phyloP scores from a whole-genome alignment of 192 early-diverging fungal genomes.

The Rhizoclosmatium sp. region DNA sequence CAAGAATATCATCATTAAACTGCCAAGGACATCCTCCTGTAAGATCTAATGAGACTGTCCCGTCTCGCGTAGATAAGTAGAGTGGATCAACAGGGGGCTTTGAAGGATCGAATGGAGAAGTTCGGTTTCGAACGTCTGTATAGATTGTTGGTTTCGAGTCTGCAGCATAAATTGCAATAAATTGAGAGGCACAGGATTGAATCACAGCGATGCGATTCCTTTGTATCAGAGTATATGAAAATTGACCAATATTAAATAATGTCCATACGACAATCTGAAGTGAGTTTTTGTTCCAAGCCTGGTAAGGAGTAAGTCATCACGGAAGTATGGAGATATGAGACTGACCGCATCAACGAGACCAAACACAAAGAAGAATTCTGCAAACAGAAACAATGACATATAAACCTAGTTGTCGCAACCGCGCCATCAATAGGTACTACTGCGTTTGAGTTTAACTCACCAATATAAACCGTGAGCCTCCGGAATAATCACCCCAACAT shows the following conservation, averaged over 20 bases:
- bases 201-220: conserved; percentile 1
- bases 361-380: conserved; percentile 13
- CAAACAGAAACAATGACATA: conserved; percentile 20
- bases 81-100: neutral
- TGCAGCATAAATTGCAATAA: conserved; percentile 10
- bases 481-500: conserved; percentile 16
- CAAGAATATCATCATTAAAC: neutral
- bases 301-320: neutral
- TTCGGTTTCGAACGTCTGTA: neutral
- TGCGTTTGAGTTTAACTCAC: neutral
- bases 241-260: conserved; percentile 5
- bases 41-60: conserved; percentile 20
- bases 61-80: conserved; percentile 8
- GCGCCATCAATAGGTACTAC: no score
- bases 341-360: conserved; percentile 26
- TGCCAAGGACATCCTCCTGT: conserved; percentile 21
- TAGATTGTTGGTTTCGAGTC: conserved; percentile 20
- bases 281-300: conserved; percentile 35
- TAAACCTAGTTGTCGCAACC: neutral
- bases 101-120: conserved; percentile 11
- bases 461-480: conserved; percentile 8
- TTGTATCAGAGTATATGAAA: conserved; percentile 16
- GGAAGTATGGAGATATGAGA: neutral
- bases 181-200: neutral
- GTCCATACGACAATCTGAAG: neutral